Evolutionary conservation across 2,329 filamentous ascomycete species (phyloP), one percentile per base, ranked within the genome.

Genomic region (Monilinia vaccinii-corymbosi): DNA sequence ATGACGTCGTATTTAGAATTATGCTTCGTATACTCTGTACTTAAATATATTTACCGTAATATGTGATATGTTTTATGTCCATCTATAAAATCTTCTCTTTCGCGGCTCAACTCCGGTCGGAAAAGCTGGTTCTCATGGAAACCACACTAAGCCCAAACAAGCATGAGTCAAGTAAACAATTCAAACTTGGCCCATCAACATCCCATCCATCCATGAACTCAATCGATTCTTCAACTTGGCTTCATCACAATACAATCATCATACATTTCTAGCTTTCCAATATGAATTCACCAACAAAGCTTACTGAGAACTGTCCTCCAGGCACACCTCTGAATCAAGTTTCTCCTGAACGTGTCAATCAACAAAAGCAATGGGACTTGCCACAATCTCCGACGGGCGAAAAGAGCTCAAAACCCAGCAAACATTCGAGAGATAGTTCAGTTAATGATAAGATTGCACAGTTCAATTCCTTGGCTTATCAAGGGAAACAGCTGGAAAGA

Each of bases 401-500:
- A 25, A 42, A 51, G 34, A 48, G 60, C 45, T 56, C 57, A 28
- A 60, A 60, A 36, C 47, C 56, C n/a, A 56, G 60, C 25, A 61
- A 61, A 45, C 68, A 71, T 57, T 73, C 73, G 18, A 78, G 82
- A 64, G 81, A 84, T 62, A 83, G 81, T 67, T 82, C 82, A 25
- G 84, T 88, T 7, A 78, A 84, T 66, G 82, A 86, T 62, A 83
- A 85, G 69, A 86, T 89, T 63, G 84, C 82, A 69, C 87, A 88
- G 72, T 89, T 90, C 73, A 88, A 90, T 75, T 81, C 78, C 60
- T 77, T 90, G 40, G 81, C 85, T 60, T 80, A 80, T 38, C 70
- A 71, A 62, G 66, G 69, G 2, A 84, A 83, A 68, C 79, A 83
- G 51, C 75, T 85, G 57, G 84, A 86, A 71, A 80, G 83, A 67